These are phyloP conservation scores for Capillidium heterosporum DNA, from an alignment of 371 early-diverging fungal genomes.

Conservation along the genomic window DNA sequence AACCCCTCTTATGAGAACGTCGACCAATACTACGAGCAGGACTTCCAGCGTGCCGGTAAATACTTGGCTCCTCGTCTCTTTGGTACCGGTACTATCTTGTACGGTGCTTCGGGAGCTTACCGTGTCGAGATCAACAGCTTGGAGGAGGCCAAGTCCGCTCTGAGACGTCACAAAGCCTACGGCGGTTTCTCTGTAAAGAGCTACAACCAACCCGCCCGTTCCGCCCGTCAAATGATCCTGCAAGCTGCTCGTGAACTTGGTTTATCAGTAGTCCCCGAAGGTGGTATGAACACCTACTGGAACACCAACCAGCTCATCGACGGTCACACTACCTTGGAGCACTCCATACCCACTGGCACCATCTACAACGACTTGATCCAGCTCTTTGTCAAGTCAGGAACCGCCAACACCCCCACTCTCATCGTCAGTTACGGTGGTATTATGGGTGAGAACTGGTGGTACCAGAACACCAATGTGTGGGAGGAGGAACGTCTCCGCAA, in stretches of 20 bases:
- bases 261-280: not conserved
- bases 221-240: not conserved
- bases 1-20: not conserved
- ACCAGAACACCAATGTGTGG: not conserved
- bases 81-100: not conserved
- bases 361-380: not conserved
- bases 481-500: not conserved
- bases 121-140: not conserved
- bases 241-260: slow-evolving; percentile 2
- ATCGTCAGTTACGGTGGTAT: not conserved
- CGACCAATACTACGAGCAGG: not conserved
- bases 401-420: not conserved
- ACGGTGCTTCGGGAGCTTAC: not conserved
- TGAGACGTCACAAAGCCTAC: not conserved
- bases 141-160: not conserved
- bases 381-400: not conserved
- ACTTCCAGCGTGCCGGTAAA: not conserved
- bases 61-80: not conserved
- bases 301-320: not conserved
- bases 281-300: not conserved
- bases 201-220: slow-evolving; percentile 1
- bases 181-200: not conserved
- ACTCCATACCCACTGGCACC: not conserved
- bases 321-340: slow-evolving; percentile 1
- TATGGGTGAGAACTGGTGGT: not conserved